Conservation (phyloP, 768 basidiomycete species). For the Psilocybe cubensis region DNA sequence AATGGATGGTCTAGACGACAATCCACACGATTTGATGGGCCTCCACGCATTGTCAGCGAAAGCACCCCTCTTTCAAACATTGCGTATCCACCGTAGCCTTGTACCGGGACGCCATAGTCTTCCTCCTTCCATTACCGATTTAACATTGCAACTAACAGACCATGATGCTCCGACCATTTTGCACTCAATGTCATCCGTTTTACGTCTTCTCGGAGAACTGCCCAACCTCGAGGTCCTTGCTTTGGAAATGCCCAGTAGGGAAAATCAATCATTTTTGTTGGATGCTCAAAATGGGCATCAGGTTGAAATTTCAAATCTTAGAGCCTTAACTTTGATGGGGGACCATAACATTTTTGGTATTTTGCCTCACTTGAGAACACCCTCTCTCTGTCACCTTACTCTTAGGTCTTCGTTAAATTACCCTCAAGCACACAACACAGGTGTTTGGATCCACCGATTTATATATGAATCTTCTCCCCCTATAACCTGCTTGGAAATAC, state of each 20-base stretch:
- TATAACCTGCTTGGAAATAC: conserved; percentile 48
- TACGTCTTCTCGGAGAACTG: conserved; percentile 39
- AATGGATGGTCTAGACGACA: conserved; percentile 16
- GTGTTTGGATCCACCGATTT: conserved; percentile 25
- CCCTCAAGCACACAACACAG: conserved; percentile 15
- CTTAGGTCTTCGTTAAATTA: conserved; percentile 25
- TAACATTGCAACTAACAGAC: conserved; percentile 37
- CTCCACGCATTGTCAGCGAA: conserved; percentile 32
- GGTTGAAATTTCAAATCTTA: conserved; percentile 27
- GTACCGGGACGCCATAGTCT: conserved; percentile 36
- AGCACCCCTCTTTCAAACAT: conserved; percentile 36
- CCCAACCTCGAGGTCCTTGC: conserved; percentile 43
- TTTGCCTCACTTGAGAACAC: conserved; percentile 32
- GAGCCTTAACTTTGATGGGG: conserved; percentile 31
- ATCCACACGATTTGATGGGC: conserved; percentile 25
- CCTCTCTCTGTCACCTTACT: conserved; percentile 23
- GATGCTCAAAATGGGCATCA: conserved; percentile 16
- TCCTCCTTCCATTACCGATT: conserved; percentile 35
- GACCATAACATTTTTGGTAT: conserved; percentile 31
- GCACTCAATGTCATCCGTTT: conserved; percentile 27
- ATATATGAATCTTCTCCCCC: conserved; percentile 30
- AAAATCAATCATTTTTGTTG: conserved; percentile 28
- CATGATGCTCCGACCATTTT: conserved; percentile 13
- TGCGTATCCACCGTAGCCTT: conserved; percentile 37
- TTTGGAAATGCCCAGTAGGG: conserved; percentile 37